Evolutionary conservation across 2,329 filamentous ascomycete genomes (phyloP), one percentile per base, ranked within the genome.

Genomic region (Colletotrichum theobromicola): DNA sequence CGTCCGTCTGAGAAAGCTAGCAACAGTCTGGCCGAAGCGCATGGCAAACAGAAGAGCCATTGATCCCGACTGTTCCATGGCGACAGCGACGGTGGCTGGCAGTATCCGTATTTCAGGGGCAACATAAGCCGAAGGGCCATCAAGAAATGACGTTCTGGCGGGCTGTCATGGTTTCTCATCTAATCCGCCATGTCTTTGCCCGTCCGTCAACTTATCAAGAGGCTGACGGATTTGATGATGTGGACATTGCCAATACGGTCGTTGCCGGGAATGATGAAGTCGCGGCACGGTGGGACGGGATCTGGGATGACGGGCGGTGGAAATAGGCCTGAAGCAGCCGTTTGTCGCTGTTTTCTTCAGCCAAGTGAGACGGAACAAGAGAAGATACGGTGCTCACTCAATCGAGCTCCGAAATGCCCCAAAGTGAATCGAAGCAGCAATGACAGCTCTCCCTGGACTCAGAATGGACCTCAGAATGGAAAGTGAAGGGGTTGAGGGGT

Each of bases 81-180:
- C 28, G 21, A 18, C 32, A 35, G 34, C 28, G 21, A 18, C 32
- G 30, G 34, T n/a, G 34, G 34, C 7, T 57, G 30, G 26, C 55
- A 7, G 53, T 26, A 58, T 57, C n/a, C 42, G 42, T 60, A 60
- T 72, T 50, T 66, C 72, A 72, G 72, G 62, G 67, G 72, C 62
- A 57, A 66, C 10, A 4, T n/a, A 12, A 61, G 37, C 72, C 67
- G 50, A 42, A 10, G 7, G 7, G 34, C 50, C 34, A 57, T 58
- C 24, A 21, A 46, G 42, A 28, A 18, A 66, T 66, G 61, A 71
- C 61, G 72, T 74, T 16, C 16, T 53, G 53, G 10, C 37, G 53
- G 58, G 26, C 60, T 70, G 71, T 53, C 58, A 73, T 16, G 12
- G 35, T 26, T 7, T 32, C 37, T 28, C 21, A 16, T 70, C 13